Evolutionary conservation across 2,329 filamentous ascomycete species (phyloP).

Genomic region (Verticillium isaacii): DNA sequence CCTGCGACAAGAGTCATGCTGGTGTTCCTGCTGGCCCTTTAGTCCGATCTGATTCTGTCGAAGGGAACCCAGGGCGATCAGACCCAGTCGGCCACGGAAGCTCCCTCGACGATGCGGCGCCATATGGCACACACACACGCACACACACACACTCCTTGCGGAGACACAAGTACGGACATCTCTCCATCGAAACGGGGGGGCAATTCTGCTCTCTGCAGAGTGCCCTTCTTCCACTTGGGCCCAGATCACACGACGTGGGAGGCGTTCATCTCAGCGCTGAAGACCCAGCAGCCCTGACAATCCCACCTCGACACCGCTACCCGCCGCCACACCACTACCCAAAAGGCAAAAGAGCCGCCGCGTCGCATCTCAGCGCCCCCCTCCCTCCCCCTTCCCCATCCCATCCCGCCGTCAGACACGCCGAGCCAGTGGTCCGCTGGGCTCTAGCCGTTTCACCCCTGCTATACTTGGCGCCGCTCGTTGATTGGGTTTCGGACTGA

Average conservation of each 20-base stretch:
- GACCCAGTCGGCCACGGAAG: neutral
- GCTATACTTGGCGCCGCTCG: neutral
- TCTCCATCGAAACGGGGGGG: neutral
- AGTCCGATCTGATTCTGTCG: neutral
- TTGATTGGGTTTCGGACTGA: neutral
- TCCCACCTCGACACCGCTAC: neutral
- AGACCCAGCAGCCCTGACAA: neutral
- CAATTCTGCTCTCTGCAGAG: neutral
- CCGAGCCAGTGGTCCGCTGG: neutral
- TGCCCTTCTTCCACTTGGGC: neutral
- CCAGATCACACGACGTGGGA: neutral
- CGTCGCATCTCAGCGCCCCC: neutral
- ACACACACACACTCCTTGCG: neutral
- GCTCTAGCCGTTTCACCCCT: neutral
- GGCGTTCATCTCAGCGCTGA: neutral
- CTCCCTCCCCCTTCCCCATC: neutral
- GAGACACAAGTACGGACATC: neutral
- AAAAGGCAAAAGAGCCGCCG: neutral
- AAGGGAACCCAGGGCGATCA: neutral
- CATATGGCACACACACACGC: neutral
- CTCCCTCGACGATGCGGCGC: neutral
- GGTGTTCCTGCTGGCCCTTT: neutral
- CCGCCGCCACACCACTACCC: neutral
- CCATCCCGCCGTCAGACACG: neutral
- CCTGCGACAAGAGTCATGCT: neutral